These are phyloP conservation scores for Oryza longistaminata DNA, from an alignment of 176 grass and related monocot species.

Conservation along the genomic window DNA sequence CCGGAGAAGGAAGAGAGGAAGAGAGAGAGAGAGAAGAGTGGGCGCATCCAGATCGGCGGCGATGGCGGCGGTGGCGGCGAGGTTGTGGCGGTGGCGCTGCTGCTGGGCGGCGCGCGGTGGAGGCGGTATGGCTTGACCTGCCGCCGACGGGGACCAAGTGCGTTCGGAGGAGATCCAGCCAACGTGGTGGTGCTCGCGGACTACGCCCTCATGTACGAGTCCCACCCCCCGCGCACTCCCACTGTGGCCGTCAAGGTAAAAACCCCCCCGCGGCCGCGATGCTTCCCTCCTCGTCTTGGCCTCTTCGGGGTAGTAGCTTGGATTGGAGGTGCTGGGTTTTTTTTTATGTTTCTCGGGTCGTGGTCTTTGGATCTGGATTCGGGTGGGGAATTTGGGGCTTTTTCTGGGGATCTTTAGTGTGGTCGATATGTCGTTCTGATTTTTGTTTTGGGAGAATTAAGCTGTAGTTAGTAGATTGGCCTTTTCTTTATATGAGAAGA, in stretches of 20 bases:
- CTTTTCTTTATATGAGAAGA: background rate
- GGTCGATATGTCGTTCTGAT: background rate
- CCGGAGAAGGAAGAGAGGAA: background rate
- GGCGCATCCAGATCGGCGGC: constrained; percentile 33
- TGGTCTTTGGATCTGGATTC: constrained; percentile 27
- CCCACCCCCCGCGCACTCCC: constrained; percentile 49
- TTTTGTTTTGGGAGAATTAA: background rate
- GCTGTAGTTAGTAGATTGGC: background rate
- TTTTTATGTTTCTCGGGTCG: background rate
- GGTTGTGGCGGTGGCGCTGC: constrained; percentile 9
- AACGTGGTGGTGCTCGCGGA: constrained; percentile 91
- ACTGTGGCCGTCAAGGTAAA: constrained; percentile 80
- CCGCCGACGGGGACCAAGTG: constrained; percentile 87
- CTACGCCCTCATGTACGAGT: constrained; percentile 64
- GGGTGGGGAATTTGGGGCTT: no score
- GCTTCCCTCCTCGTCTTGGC: background rate
- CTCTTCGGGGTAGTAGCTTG: background rate
- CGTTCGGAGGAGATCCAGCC: constrained; percentile 98
- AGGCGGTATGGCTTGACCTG: constrained; percentile 79
- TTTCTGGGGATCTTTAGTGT: background rate
- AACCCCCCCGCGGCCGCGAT: background rate
- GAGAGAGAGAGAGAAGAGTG: background rate
- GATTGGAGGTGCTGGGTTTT: background rate
- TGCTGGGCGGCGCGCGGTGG: constrained; percentile 13
- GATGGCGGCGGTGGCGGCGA: background rate